phyloP scores from a whole-genome alignment of 2,329 filamentous ascomycete species.

The Fusarium cicatricum region DNA sequence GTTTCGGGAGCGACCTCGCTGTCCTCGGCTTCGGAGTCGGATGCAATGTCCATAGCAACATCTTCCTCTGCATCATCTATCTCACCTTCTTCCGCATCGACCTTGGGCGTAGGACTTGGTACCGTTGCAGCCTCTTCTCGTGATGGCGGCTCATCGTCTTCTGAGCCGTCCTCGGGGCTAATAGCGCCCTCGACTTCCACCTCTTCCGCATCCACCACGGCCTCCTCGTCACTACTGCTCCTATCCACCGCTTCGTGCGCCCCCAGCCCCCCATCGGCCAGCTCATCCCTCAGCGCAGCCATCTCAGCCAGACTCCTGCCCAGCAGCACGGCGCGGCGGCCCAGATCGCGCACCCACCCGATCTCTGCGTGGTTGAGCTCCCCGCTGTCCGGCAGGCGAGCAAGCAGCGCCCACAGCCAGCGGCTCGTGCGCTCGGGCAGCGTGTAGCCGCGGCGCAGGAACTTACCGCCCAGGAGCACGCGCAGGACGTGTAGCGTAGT shows the following conservation, averaged over 20 bases:
- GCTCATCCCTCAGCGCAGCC: conserved; percentile 55
- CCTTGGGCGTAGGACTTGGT: conserved; percentile 2
- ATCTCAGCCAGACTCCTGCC: conserved; percentile 63
- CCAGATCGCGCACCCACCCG: conserved; percentile 78
- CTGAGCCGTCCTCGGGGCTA: conserved; percentile 23
- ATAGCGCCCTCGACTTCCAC: conserved; percentile 43
- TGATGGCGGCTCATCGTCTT: conserved; percentile 12
- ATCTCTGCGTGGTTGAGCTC: conserved; percentile 80
- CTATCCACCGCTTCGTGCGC: conserved; percentile 58
- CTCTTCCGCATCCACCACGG: conserved; percentile 46
- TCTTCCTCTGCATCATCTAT: conserved; percentile 45
- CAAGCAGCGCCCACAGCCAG: conserved; percentile 88
- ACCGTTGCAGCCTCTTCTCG: neutral
- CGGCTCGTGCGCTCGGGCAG: conserved; percentile 73
- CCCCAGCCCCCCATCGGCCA: conserved; percentile 52
- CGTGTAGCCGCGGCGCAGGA: conserved; percentile 66
- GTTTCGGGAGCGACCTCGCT: conserved; percentile 42
- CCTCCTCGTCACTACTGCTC: conserved; percentile 51
- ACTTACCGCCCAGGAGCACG: conserved; percentile 70
- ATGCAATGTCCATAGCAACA: conserved; percentile 54
- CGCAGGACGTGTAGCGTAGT: conserved; percentile 72
- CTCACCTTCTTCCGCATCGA: conserved; percentile 38
- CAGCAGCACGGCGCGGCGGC: conserved; percentile 75
- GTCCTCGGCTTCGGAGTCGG: conserved; percentile 49
- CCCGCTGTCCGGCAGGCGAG: conserved; percentile 76